Conservation (phyloP, 352 stramenopile genomes). For the Pythium biforme region DNA sequence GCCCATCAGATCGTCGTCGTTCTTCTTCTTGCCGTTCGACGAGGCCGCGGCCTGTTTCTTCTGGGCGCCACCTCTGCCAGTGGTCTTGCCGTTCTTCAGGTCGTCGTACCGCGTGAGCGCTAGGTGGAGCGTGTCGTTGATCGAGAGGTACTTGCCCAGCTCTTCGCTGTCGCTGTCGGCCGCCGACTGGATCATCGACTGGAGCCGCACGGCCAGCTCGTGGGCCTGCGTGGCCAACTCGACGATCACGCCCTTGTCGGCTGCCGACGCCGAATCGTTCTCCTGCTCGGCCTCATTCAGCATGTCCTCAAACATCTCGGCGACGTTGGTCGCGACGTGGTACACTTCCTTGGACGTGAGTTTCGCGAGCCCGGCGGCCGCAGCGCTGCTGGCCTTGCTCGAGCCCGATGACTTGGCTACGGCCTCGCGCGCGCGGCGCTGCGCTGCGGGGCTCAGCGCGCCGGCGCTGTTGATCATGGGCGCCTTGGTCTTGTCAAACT, state of each 20-base stretch:
- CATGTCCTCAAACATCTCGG: conserved; percentile 87
- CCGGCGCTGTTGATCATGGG: conserved; percentile 20
- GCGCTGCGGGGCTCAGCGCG: conserved; percentile 5
- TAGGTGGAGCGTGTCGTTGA: conserved; percentile 68
- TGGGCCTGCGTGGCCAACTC: conserved; percentile 59
- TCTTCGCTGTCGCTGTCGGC: conserved; percentile 55
- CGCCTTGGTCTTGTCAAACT: conserved; percentile 68
- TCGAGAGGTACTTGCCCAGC: conserved; percentile 59
- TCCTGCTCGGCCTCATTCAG: conserved; percentile 62
- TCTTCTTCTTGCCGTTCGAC: conserved; percentile 24
- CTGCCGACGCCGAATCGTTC: conserved; percentile 43
- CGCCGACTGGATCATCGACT: conserved; percentile 60
- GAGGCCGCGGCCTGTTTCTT: not conserved
- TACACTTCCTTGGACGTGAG: conserved; percentile 60
- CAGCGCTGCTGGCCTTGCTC: conserved; percentile 10
- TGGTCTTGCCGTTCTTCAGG: conserved; percentile 26
- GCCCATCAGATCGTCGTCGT: conserved; percentile 6
- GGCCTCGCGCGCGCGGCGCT: conserved; percentile 6
- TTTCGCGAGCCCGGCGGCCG: conserved; percentile 35
- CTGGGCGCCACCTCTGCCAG: conserved; percentile 4
- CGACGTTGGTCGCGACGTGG: conserved; percentile 61
- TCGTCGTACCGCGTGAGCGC: conserved; percentile 62
- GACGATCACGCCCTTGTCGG: conserved; percentile 57
- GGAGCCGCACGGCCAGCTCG: conserved; percentile 62
- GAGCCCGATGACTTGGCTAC: conserved; percentile 8